These are phyloP conservation scores for Acanthamoeba polyphaga DNA, from an alignment of 208 protist genomes.

Conservation along the genomic window DNA sequence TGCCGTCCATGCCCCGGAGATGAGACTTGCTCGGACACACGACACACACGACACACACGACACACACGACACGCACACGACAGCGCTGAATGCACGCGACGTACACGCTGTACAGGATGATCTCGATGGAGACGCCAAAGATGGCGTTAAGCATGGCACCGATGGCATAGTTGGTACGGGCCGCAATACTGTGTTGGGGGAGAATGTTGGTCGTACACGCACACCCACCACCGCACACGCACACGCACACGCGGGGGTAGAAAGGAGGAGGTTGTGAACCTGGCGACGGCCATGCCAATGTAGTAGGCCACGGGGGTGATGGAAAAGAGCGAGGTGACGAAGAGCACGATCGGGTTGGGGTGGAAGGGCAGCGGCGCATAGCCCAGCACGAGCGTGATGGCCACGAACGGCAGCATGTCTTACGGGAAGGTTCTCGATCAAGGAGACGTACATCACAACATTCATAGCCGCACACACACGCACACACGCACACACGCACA, in stretches of 20 bases:
- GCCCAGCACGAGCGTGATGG: conserved; percentile 78
- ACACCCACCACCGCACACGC: too few species aligned
- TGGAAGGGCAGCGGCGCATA: conserved; percentile 61
- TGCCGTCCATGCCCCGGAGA: too few species aligned
- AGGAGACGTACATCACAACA: not conserved
- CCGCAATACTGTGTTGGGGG: conserved; percentile 73
- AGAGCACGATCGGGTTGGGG: conserved; percentile 75
- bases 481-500: not conserved
- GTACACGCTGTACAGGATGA: conserved; percentile 88
- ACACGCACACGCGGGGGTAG: too few species aligned
- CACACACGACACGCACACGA: not conserved
- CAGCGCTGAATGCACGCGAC: not conserved
- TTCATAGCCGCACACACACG: not conserved
- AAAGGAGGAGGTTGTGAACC: not conserved
- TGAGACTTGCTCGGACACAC: not conserved
- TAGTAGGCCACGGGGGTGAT: conserved; percentile 90
- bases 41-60: not conserved
- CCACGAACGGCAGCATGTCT: conserved; percentile 81
- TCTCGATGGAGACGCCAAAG: conserved; percentile 91
- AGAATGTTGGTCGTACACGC: too few species aligned
- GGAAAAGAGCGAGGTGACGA: conserved; percentile 83
- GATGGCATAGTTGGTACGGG: conserved; percentile 89
- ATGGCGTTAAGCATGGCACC: conserved; percentile 90
- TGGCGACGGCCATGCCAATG: conserved; percentile 85
- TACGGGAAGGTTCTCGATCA: conserved; percentile 46